These are phyloP conservation scores for Kwoniella shivajii DNA, from an alignment of 1,284 basidiomycete species.

Conservation along the genomic window DNA sequence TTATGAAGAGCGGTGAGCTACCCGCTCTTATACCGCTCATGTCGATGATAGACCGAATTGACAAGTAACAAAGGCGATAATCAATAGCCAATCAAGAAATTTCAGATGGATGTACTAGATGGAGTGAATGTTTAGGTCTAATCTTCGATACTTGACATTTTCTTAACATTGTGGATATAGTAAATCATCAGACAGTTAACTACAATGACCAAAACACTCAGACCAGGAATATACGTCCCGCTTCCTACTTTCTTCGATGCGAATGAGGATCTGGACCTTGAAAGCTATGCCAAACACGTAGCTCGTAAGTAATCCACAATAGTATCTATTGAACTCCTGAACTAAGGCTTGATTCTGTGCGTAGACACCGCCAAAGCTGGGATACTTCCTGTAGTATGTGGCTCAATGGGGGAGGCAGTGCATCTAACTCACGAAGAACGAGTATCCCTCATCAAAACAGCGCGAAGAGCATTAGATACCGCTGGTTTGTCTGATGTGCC, in stretches of 20 bases:
- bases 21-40: too few species aligned
- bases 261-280: conserved; percentile 1
- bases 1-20: too few species aligned
- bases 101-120: too few species aligned
- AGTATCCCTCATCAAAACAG: not conserved
- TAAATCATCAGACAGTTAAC: too few species aligned
- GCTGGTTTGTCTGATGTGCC: not conserved
- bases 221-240: not conserved
- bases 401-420: conserved; percentile 1
- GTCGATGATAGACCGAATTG: too few species aligned
- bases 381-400: conserved; percentile 1
- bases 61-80: too few species aligned
- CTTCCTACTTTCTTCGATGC: conserved; percentile 3
- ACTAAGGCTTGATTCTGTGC: too few species aligned
- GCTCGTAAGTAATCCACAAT: not conserved
- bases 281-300: not conserved
- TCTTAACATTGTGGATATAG: too few species aligned
- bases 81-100: too few species aligned
- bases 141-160: too few species aligned
- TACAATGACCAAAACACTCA: not conserved
- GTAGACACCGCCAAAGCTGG: not conserved
- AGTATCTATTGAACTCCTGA: not conserved
- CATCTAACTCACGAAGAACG: conserved; percentile 1
- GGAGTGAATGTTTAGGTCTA: too few species aligned
- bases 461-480: not conserved